Evolutionary conservation across 768 basidiomycete genomes (phyloP).

Genomic region (Lenzites betulinus): DNA sequence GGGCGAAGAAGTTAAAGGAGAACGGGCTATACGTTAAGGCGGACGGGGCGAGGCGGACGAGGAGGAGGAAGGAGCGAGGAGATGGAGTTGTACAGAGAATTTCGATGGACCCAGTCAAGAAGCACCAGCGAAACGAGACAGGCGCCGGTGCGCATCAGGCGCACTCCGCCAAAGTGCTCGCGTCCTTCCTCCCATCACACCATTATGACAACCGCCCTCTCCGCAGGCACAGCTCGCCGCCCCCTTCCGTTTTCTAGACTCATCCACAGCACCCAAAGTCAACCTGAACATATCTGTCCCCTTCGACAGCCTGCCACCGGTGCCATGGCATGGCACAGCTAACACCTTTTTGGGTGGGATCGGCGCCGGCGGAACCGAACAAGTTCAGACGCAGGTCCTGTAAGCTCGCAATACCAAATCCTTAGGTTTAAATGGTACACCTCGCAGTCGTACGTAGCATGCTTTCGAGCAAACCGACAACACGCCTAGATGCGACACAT

Average conservation of each 20-base stretch:
- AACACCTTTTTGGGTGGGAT: not conserved
- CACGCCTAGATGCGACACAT: too few species aligned
- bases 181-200: constrained; percentile 13
- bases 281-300: not conserved
- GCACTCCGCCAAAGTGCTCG: constrained; percentile 13
- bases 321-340: not conserved
- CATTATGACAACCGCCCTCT: constrained; percentile 13
- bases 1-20: constrained; percentile 20
- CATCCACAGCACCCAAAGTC: too few species aligned
- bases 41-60: constrained; percentile 12
- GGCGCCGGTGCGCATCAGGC: constrained; percentile 23
- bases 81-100: constrained; percentile 21
- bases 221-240: not conserved
- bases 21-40: constrained; percentile 21
- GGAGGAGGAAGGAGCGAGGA: constrained; percentile 22
- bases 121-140: constrained; percentile 1
- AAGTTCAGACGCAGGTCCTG: too few species aligned
- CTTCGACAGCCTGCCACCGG: too few species aligned
- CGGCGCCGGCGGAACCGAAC: not conserved
- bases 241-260: not conserved
- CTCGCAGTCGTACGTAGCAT: too few species aligned
- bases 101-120: constrained; percentile 15
- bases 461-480: too few species aligned
- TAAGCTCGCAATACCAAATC: too few species aligned
- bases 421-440: too few species aligned